Evolutionary conservation across 1,139 yeast species (phyloP), one percentile per base, ranked within the genome.

Genomic region (Yamadazyma trypodendri): DNA sequence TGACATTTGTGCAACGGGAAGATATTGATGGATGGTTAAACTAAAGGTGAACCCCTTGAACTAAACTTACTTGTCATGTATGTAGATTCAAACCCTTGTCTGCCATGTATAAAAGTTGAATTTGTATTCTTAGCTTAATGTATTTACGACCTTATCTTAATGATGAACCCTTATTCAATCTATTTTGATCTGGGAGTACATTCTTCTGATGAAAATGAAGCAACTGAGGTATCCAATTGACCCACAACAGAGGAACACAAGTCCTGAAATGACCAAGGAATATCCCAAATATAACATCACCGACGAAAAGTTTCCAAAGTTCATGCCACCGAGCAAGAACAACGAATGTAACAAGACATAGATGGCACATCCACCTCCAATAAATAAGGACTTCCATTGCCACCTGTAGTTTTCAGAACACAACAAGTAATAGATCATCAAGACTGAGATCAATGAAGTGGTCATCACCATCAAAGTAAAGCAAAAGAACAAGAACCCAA

Each of bases 371-470:
- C 97, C 95, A 36, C 96, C 97, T 21, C 96, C 94, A 43, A 89
- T 75, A 53, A 84, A 76, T 52, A 90, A 72, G 8, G 96, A 79
- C 60, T 90, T 81, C 98, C 98, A 92, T 58, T 89, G 97, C 99
- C 99, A 92, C 60, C 81, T 80, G 69, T 94, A 90, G 61, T 92
- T 87, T 58, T 92, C 98, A 32, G 89, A 72, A 57, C 96, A 88
- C 47, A 94, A 74, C 9, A 90, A 77, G 67, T 86, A 85, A 63
- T 92, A 92, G 28, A 86, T 79, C 68, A 89, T 76, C 51, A 92
- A 70, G 15, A 89, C 68, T 0, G 96, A 83, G 31, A 89, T 89
- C 46, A 92, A 72, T 14, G 86, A 74, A 6, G 96, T 84, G 9
- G 97, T 89, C 52, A 85, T 56, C 12, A 87, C 68, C 88, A 89